Evolutionary conservation across 129 eudicot genomes (phyloP), one percentile per base, ranked within the genome.

Genomic region (Chrysanthemum makinoi): DNA sequence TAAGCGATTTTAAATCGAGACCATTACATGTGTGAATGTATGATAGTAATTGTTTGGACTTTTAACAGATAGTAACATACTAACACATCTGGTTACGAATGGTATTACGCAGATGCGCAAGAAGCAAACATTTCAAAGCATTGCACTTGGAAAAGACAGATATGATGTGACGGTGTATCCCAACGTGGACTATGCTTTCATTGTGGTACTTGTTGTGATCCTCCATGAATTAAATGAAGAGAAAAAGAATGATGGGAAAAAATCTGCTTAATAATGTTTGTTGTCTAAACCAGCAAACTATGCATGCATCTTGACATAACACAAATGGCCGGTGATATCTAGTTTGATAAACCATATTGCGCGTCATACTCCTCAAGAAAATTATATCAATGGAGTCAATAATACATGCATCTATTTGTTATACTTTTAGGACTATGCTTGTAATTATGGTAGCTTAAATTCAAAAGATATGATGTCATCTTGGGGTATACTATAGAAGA

Each of bases 131-230:
- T 80, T 74, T 13, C 70, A 74, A 50, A 84, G 82, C 78, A 59
- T 84, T 22, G 75, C 80, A 54, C 83, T 80, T 2, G 88, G 83
- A 56, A 84, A 84, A 62, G 88, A 84, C 74, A 84, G 70, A 4
- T 84, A 76, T 70, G 24, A 65, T 18, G 83, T 84, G 68, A 84
- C 77, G 1, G 88, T 84, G 62, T 74, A 81, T 57, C 88, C 88
- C 11, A 62, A 80, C 24, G 85, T 84, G 4, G 85, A 84, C 60
- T 80, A 73, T 17, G 88, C 88, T 28, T 84, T 84, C 81, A 77
- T 84, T 10, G 85, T 77, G 47, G 85, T 83, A 2, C 82, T 84
- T 9, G 73, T 84, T 11, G 85, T 77, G 50, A 80, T 84, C 50
- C 85, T 80, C n/a, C 81, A 80, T 0, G 85, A 77, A 58, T 80